A percentile compares a stretch with the other conserved stretches of the same genome.
phyloP scores from a whole-genome alignment of 176 grass and related monocot species.

The Oryza rufipogon region DNA sequence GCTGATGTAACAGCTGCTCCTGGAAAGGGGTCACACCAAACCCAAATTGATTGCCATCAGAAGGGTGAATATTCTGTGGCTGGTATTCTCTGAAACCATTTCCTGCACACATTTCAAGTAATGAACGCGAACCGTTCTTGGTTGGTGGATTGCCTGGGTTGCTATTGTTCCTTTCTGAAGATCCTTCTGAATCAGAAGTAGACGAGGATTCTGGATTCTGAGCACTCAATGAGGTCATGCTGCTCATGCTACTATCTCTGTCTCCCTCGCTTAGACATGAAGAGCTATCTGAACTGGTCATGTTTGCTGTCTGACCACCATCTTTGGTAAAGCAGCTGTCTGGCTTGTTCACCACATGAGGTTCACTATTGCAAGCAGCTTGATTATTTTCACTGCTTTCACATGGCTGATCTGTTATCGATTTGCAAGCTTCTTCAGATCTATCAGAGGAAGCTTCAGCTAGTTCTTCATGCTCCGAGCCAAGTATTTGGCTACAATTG shows the following conservation, averaged over 20 bases:
- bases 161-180: constrained; percentile 46
- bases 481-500: constrained; percentile 21
- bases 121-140: constrained; percentile 40
- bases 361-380: constrained; percentile 24
- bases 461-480: constrained; percentile 1
- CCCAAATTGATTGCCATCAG: constrained; percentile 34
- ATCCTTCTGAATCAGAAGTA: constrained; percentile 85
- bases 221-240: constrained; percentile 64
- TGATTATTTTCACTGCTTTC: constrained; percentile 26
- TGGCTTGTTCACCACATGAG: constrained; percentile 20
- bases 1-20: constrained; percentile 39
- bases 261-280: constrained; percentile 86
- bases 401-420: constrained; percentile 21
- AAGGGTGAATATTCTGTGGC: constrained; percentile 27
- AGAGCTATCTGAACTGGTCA: constrained; percentile 64
- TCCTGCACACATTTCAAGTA: constrained; percentile 46
- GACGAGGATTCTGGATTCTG: constrained; percentile 74
- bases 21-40: constrained; percentile 31
- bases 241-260: constrained; percentile 61
- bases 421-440: constrained; percentile 36
- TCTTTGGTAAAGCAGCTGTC: constrained; percentile 44
- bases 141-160: constrained; percentile 35
- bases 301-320: constrained; percentile 26
- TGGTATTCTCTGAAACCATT: constrained; percentile 51
- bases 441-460: constrained; percentile 34